These are phyloP conservation scores for Haplosporangium gracile DNA, from an alignment of 192 early-diverging fungal genomes.

Conservation along the genomic window DNA sequence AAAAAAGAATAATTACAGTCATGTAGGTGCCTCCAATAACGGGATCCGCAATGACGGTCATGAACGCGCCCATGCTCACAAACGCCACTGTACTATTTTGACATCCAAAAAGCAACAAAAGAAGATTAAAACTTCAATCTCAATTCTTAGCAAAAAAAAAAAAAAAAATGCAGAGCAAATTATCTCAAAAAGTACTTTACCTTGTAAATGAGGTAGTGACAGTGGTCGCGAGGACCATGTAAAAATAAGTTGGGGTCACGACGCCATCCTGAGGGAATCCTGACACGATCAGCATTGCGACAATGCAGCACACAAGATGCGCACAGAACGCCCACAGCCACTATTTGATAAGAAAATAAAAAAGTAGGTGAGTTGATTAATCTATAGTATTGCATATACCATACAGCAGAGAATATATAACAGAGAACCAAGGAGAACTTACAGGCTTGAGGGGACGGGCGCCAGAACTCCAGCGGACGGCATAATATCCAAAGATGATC, in stretches of 20 bases:
- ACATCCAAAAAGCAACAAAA: slow-evolving; percentile 17
- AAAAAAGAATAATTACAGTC: slow-evolving; percentile 34
- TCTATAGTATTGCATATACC: neutral
- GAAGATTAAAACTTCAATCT: neutral
- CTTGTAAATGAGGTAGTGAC: slow-evolving; percentile 88
- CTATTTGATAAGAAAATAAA: slow-evolving; percentile 47
- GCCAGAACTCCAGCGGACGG: slow-evolving; percentile 95
- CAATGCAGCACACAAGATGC: slow-evolving; percentile 79
- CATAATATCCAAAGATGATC: slow-evolving; percentile 97
- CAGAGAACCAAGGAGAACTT: slow-evolving; percentile 20
- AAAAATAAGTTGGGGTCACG: slow-evolving; percentile 79
- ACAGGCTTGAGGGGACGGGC: slow-evolving; percentile 86
- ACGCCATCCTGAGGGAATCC: slow-evolving; percentile 78
- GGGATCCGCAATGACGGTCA: slow-evolving; percentile 96
- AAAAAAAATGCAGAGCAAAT: slow-evolving; percentile 21
- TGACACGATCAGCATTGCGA: slow-evolving; percentile 88
- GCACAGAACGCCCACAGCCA: slow-evolving; percentile 94
- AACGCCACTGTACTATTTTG: slow-evolving; percentile 64
- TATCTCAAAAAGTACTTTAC: slow-evolving; percentile 35
- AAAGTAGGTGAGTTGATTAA: neutral
- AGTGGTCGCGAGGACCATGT: slow-evolving; percentile 80
- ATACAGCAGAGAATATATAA: neutral
- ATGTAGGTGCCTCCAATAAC: slow-evolving; percentile 91
- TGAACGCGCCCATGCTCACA: slow-evolving; percentile 95
- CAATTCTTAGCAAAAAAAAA: neutral